phyloP scores from a whole-genome alignment of 2,329 filamentous ascomycete species.

The Neonectria ditissima region DNA sequence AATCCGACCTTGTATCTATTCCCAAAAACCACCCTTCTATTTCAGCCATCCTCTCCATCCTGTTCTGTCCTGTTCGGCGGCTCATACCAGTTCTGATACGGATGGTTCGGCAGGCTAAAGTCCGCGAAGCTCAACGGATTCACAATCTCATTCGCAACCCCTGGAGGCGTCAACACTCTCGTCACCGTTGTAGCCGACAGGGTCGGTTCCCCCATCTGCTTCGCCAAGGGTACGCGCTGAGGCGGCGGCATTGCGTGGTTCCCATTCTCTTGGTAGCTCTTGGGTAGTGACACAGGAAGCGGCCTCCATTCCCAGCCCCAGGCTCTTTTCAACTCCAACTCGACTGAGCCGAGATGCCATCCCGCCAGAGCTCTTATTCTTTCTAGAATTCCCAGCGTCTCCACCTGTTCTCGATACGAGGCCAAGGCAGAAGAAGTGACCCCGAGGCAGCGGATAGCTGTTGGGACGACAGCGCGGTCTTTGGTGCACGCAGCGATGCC shows the following conservation, averaged over 20 bases:
- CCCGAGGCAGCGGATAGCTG: constrained; percentile 82
- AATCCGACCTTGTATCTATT: not conserved
- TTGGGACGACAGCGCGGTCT: constrained; percentile 81
- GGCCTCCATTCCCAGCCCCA: constrained; percentile 74
- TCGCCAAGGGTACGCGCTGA: not conserved
- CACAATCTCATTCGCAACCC: constrained; percentile 55
- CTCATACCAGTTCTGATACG: constrained; percentile 84
- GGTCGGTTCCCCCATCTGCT: not conserved
- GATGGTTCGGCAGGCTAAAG: constrained; percentile 81
- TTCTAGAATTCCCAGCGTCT: constrained; percentile 81
- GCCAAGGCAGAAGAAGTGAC: constrained; percentile 81
- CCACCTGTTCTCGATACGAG: constrained; percentile 78
- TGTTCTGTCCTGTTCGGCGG: constrained; percentile 66
- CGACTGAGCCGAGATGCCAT: constrained; percentile 80
- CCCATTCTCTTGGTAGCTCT: not conserved
- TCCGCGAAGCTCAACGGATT: constrained; percentile 82
- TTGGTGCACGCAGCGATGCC: constrained; percentile 89
- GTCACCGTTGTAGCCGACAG: constrained; percentile 28
- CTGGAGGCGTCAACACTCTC: constrained; percentile 43
- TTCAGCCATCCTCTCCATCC: not conserved
- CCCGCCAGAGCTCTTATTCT: constrained; percentile 81
- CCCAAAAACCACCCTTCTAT: not conserved
- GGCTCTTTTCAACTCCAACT: constrained; percentile 76
- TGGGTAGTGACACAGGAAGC: constrained; percentile 23
- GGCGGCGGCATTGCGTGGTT: constrained; percentile 21